A percentile compares a stretch with the other conserved stretches of the same genome.
Conservation (phyloP, 345 rosid genomes). For the Populus alba region DNA sequence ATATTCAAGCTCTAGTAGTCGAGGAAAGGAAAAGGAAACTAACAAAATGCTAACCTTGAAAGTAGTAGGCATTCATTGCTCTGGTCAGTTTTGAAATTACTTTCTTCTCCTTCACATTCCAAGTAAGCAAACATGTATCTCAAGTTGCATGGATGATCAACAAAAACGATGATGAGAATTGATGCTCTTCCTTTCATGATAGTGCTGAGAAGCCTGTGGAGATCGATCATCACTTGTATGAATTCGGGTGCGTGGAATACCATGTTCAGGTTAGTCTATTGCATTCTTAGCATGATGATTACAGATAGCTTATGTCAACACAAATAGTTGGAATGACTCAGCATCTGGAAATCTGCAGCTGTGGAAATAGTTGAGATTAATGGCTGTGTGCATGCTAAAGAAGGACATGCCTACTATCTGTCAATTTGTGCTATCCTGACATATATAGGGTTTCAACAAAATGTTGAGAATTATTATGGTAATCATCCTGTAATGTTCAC, state of each 20-base stretch:
- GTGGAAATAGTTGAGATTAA: not conserved
- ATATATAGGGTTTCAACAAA: not conserved
- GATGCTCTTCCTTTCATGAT: slow-evolving; percentile 22
- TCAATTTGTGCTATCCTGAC: not conserved
- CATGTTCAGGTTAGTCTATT: slow-evolving; percentile 55
- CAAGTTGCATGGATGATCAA: not conserved
- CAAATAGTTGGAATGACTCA: not conserved
- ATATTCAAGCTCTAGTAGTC: not conserved
- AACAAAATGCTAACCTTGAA: not conserved
- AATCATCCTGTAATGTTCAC: slow-evolving; percentile 7
- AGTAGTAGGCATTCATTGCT: not conserved
- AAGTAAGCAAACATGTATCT: not conserved
- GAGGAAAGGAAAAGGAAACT: not conserved
- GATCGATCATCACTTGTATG: slow-evolving; percentile 69
- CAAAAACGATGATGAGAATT: not conserved
- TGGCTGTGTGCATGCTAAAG: not conserved
- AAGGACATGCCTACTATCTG: not conserved
- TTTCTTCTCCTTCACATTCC: not conserved
- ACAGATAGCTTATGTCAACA: not conserved
- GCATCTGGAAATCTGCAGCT: not conserved
- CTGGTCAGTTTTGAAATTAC: not conserved
- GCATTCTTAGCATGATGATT: not conserved
- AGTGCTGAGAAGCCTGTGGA: slow-evolving; percentile 62
- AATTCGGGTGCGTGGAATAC: slow-evolving; percentile 78
- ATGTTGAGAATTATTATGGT: not conserved